A percentile compares a stretch with the other conserved stretches of the same genome.
These are phyloP conservation scores for Colletotrichum tabaci DNA, from an alignment of 2,329 filamentous ascomycete species.

Conservation along the genomic window DNA sequence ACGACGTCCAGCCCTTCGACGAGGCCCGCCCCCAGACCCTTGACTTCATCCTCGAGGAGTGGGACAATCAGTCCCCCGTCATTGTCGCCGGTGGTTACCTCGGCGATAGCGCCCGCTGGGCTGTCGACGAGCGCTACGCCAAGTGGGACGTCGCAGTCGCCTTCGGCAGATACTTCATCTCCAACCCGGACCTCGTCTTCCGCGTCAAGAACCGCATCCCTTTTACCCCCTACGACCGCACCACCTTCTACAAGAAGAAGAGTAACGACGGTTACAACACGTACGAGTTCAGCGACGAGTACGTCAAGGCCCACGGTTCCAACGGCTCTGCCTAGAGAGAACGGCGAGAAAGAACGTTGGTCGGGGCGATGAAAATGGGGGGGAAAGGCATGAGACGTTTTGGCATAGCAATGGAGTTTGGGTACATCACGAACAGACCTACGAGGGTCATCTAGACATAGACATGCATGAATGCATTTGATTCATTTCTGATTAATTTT, in stretches of 20 bases:
- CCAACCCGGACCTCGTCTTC: slow-evolving; percentile 60
- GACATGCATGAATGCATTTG: neutral
- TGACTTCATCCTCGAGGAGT: slow-evolving; percentile 50
- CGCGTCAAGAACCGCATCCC: slow-evolving; percentile 55
- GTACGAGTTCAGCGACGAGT: slow-evolving; percentile 48
- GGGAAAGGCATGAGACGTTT: neutral
- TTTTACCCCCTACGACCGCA: slow-evolving; percentile 55
- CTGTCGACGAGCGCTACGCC: slow-evolving; percentile 48
- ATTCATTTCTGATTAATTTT: no score
- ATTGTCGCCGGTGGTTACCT: slow-evolving; percentile 50
- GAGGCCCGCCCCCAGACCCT: slow-evolving; percentile 45
- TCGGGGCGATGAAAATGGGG: neutral
- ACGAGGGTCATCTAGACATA: neutral
- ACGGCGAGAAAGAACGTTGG: neutral
- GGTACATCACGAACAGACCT: slow-evolving; percentile 12
- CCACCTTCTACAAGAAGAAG: slow-evolving; percentile 56
- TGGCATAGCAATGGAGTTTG: slow-evolving; percentile 34
- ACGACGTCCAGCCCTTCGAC: slow-evolving; percentile 41
- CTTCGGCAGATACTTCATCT: slow-evolving; percentile 56
- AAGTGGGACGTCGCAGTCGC: slow-evolving; percentile 48
- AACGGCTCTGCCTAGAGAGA: slow-evolving; percentile 25
- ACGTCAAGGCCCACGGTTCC: slow-evolving; percentile 28
- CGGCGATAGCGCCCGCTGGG: slow-evolving; percentile 43
- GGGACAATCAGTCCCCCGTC: slow-evolving; percentile 48
- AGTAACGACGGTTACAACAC: slow-evolving; percentile 49